Percentiles rank a stretch among this genome's conserved stretches.
These are phyloP conservation scores for Diaporthe sp. DNA, from an alignment of 2,329 filamentous ascomycete genomes.

Conservation along the genomic window DNA sequence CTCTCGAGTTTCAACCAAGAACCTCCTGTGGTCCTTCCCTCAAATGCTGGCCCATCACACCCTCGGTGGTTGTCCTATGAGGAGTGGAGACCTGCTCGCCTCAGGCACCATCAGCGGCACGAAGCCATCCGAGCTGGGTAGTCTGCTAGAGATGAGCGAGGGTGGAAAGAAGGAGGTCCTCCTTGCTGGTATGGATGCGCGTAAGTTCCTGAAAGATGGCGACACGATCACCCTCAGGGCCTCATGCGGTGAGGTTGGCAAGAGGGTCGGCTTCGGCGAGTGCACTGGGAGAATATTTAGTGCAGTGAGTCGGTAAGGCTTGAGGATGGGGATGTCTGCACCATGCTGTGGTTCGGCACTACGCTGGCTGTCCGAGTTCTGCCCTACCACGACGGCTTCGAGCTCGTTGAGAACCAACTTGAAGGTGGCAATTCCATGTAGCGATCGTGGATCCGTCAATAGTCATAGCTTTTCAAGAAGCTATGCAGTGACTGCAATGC, in stretches of 20 bases:
- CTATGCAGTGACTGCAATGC: too few species aligned
- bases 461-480: neutral
- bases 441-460: too few species aligned
- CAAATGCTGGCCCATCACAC: constrained; percentile 87
- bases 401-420: neutral
- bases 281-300: constrained; percentile 50
- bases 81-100: constrained; percentile 79
- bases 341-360: neutral
- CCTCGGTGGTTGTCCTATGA: constrained; percentile 79
- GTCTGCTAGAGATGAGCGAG: constrained; percentile 57
- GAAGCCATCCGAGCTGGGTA: constrained; percentile 49
- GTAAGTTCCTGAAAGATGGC: constrained; percentile 58
- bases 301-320: neutral
- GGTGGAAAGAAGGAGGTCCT: constrained; percentile 56
- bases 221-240: constrained; percentile 55
- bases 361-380: neutral
- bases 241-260: constrained; percentile 45
- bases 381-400: too few species aligned
- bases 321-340: too few species aligned
- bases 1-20: constrained; percentile 67
- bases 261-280: constrained; percentile 56
- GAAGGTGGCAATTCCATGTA: too few species aligned
- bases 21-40: constrained; percentile 84
- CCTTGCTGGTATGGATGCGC: constrained; percentile 51
- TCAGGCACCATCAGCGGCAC: constrained; percentile 77